These are phyloP conservation scores for Teratosphaeria nubilosa DNA, from an alignment of 2,329 filamentous ascomycete genomes.

Conservation along the genomic window DNA sequence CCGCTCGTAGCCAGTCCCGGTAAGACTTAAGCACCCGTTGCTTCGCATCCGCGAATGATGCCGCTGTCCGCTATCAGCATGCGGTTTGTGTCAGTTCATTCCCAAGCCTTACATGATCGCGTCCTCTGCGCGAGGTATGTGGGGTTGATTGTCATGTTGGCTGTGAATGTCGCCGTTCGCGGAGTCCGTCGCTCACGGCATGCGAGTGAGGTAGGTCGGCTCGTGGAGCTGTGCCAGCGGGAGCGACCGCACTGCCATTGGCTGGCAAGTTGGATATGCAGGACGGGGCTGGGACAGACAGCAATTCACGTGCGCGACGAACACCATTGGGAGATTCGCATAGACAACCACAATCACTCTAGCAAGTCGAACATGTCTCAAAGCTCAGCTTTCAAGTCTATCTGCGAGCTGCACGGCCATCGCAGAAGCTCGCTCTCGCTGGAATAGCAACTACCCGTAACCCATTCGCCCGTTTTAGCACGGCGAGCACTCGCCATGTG, in stretches of 20 bases:
- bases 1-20: slow-evolving; percentile 90
- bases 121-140: slow-evolving; percentile 67
- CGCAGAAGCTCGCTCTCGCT: not conserved
- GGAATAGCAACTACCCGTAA: not conserved
- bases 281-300: not conserved
- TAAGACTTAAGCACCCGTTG: slow-evolving; percentile 79
- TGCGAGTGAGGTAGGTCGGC: not conserved
- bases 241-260: not conserved
- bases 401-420: not conserved
- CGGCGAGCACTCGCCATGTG: not conserved
- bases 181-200: not conserved
- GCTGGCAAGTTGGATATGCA: not conserved
- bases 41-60: slow-evolving; percentile 83
- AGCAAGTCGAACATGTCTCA: not conserved
- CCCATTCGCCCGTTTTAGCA: not conserved
- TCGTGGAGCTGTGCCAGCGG: not conserved
- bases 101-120: slow-evolving; percentile 34
- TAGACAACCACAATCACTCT: not conserved
- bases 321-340: not conserved
- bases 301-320: no score
- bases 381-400: not conserved
- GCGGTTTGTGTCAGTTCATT: not conserved
- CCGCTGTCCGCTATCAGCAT: slow-evolving; percentile 45
- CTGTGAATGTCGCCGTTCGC: not conserved
- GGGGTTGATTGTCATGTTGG: slow-evolving; percentile 59